Percentiles rank a stretch among this genome's conserved stretches.
Evolutionary conservation across 1,284 basidiomycete genomes (phyloP).

Genomic region (Agaricales sp.): DNA sequence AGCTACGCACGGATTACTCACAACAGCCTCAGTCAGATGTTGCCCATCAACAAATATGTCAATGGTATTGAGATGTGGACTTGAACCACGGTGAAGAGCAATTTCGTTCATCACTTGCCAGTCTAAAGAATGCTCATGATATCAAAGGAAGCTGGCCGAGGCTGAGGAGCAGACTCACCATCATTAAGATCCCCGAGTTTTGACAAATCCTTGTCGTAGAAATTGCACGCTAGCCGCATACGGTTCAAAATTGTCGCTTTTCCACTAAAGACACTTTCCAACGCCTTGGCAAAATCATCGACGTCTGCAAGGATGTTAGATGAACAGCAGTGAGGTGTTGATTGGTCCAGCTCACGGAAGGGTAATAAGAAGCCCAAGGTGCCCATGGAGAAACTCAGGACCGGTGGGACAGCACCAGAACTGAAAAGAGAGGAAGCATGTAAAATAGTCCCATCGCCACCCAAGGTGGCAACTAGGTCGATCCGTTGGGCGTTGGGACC

Average conservation of each 20-base stretch:
- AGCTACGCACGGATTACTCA: constrained; percentile 28
- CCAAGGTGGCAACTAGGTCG: constrained; percentile 85
- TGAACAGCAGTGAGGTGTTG: constrained; percentile 1
- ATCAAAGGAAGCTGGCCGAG: constrained; percentile 3
- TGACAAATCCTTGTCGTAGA: constrained; percentile 51
- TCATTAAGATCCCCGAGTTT: constrained; percentile 45
- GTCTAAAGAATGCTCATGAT: constrained; percentile 28
- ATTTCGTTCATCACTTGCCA: constrained; percentile 99
- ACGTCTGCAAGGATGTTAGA: constrained; percentile 42
- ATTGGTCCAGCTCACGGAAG: constrained; percentile 58
- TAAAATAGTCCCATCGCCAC: constrained; percentile 93
- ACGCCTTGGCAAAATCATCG: constrained; percentile 68
- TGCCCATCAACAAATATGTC: constrained; percentile 95
- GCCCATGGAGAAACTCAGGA: constrained; percentile 94
- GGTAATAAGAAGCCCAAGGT: constrained; percentile 91
- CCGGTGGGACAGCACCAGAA: constrained; percentile 83
- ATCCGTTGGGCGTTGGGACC: constrained; percentile 47
- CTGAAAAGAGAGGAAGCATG: constrained; percentile 92
- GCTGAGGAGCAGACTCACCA: constrained; percentile 28
- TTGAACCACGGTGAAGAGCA: constrained; percentile 83
- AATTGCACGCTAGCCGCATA: constrained; percentile 79
- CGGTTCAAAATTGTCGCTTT: constrained; percentile 76
- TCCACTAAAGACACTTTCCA: constrained; percentile 69
- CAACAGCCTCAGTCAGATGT: constrained; percentile 91
- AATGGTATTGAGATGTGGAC: constrained; percentile 88